phyloP scores from a whole-genome alignment of 2,329 filamentous ascomycete genomes.

The Periconia sp. region DNA sequence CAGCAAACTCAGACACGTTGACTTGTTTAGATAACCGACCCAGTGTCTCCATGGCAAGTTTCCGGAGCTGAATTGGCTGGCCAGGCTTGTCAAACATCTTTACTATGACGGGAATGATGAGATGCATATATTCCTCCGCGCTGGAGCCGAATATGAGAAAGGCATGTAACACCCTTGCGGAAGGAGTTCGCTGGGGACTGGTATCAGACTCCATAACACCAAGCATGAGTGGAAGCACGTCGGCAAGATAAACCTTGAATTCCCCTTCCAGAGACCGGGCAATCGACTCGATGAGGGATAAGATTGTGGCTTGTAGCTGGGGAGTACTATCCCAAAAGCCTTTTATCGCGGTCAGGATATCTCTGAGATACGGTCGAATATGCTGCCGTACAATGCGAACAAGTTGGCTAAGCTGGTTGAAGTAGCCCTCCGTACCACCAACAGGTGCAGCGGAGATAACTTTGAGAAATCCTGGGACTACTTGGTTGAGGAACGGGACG shows the following conservation, averaged over 20 bases:
- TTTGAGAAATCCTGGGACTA: constrained; percentile 88
- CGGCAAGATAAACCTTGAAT: constrained; percentile 94
- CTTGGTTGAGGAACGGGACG: constrained; percentile 89
- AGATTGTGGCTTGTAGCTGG: constrained; percentile 84
- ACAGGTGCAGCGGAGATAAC: constrained; percentile 82
- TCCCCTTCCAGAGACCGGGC: constrained; percentile 92
- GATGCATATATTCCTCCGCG: constrained; percentile 97
- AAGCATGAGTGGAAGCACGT: constrained; percentile 89
- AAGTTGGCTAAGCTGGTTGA: constrained; percentile 90
- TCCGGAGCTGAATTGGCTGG: constrained; percentile 77
- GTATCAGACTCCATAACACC: constrained; percentile 86
- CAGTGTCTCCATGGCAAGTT: constrained; percentile 90
- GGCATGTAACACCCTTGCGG: constrained; percentile 88
- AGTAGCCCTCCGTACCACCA: constrained; percentile 87
- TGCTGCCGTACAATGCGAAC: constrained; percentile 96
- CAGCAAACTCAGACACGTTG: constrained; percentile 95
- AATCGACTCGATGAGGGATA: constrained; percentile 91
- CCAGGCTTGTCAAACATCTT: constrained; percentile 88
- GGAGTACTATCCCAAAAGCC: constrained; percentile 86
- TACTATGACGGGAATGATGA: constrained; percentile 95
- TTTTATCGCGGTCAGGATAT: constrained; percentile 82
- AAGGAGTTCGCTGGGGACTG: constrained; percentile 73
- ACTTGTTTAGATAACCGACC: constrained; percentile 93
- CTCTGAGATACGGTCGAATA: constrained; percentile 84
- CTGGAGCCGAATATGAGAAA: constrained; percentile 96